phyloP scores from a whole-genome alignment of 2,329 filamentous ascomycete genomes.

The Beauveria sp. region DNA sequence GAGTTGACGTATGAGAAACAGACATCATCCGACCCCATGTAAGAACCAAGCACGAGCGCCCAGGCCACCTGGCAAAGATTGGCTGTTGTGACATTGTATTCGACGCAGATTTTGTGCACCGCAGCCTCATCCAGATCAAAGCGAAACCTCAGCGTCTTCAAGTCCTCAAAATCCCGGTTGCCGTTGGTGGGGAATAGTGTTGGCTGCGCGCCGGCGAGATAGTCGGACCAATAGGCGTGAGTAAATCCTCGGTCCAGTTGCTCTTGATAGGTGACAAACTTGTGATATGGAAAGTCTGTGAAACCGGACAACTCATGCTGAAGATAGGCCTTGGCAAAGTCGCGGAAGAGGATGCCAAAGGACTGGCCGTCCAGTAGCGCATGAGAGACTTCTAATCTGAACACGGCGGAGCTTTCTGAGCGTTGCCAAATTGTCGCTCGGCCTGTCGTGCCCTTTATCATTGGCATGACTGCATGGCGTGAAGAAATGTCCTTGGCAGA shows the following conservation, averaged over 20 bases:
- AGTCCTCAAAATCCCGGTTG: neutral
- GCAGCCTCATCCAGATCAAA: neutral
- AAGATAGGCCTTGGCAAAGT: slow-evolving; percentile 5
- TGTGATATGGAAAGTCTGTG: neutral
- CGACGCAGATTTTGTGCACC: neutral
- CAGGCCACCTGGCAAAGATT: neutral
- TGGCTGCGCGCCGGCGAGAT: neutral
- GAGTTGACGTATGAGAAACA: neutral
- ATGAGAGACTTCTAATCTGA: slow-evolving; percentile 11
- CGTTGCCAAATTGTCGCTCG: neutral
- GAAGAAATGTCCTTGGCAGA: neutral
- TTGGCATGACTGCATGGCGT: neutral
- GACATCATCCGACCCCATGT: neutral
- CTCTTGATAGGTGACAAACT: neutral
- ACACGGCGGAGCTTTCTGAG: neutral
- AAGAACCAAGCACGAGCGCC: neutral
- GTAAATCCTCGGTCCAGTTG: neutral
- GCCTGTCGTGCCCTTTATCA: neutral
- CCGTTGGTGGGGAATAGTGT: neutral
- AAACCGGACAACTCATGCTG: neutral
- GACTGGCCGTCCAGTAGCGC: slow-evolving; percentile 13
- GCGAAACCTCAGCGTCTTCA: neutral
- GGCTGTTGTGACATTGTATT: neutral
- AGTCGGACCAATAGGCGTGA: neutral
- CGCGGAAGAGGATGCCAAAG: slow-evolving; percentile 5